Base-by-base conservation (phyloP, 768 basidiomycete genomes). In the Lenzites betulinus region DNA sequence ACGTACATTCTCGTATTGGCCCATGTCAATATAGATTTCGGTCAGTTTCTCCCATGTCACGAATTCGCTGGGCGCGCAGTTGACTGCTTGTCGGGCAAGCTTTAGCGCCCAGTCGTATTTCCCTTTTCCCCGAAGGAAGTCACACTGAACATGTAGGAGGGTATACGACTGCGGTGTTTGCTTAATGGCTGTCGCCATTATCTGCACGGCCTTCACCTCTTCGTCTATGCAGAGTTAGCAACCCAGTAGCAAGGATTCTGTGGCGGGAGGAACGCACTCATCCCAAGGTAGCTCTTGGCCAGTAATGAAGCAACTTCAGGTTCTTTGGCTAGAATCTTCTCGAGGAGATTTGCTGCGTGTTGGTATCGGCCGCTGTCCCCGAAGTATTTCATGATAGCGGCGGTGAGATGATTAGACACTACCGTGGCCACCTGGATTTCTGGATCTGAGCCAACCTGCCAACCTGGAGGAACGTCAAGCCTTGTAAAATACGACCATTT, bases 31-130 rank as follows among this genome's bases (percentile, higher is more conserved):
- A 71, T 96, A 97, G 53, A 96, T 77, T 64, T 98, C 93, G 0
- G 96, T 95, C 67, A 98, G 77, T 76, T 97, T 98, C 70, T 98
- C 95, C 95, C 97, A 99, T 0, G 96, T 98, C 20, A 97, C 92
- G 65, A 99, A 98, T 73, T 99, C 97, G 77, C 92, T 95, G 7
- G 97, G 97, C 0, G 97, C 97, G 66, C 95, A 96, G 66, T 98
- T 98, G 71, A 98, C 97, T 0, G 97, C 97, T 69, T 98, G 93
- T 63, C 85, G 84, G 0, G 96, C 96, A 38, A 99, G 78, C 70
- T 93, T 90, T 58, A 95, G 80, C 0, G 95, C 95, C 93, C 93
- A 98, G 30, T 90, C 90, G 38, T 79, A 71, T 69, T 88, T 89
- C 50, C 88, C 89, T 70, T 98, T 98, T 0, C 85, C 85, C 0